These are phyloP conservation scores for Mycena leptocephala DNA, from an alignment of 768 basidiomycete species.

Conservation along the genomic window DNA sequence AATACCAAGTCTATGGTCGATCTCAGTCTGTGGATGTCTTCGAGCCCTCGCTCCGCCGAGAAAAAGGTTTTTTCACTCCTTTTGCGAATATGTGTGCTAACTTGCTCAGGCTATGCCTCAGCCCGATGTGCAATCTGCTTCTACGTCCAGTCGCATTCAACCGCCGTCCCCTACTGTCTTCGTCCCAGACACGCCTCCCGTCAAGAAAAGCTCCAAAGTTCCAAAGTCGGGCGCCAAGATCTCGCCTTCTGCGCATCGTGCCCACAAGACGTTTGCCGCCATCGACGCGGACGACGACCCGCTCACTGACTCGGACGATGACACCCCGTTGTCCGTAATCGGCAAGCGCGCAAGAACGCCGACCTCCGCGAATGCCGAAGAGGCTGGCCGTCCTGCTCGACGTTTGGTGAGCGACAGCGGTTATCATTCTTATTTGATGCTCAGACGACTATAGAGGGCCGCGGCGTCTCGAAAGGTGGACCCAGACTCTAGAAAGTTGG, in stretches of 20 bases:
- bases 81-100: neutral
- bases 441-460: slow-evolving; percentile 1
- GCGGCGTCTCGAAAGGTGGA: slow-evolving; percentile 21
- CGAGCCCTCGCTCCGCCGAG: slow-evolving; percentile 46
- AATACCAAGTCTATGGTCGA: slow-evolving; percentile 57
- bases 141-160: slow-evolving; percentile 8
- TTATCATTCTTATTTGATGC: neutral
- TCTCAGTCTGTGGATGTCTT: slow-evolving; percentile 56
- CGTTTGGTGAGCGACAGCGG: slow-evolving; percentile 22
- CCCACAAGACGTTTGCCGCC: slow-evolving; percentile 18
- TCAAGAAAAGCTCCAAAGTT: slow-evolving; percentile 24
- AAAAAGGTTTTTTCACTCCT: slow-evolving; percentile 22
- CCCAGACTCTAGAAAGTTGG: slow-evolving; percentile 18
- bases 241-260: neutral
- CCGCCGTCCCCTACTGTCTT: slow-evolving; percentile 17
- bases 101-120: too few species aligned
- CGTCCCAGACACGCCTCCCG: slow-evolving; percentile 26
- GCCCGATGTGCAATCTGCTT: slow-evolving; percentile 11
- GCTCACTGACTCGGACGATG: slow-evolving; percentile 29
- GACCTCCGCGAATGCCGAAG: neutral
- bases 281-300: slow-evolving; percentile 29
- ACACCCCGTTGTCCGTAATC: slow-evolving; percentile 5
- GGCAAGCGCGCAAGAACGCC: slow-evolving; percentile 34
- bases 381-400: slow-evolving; percentile 20
- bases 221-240: neutral